Evolutionary conservation across 2,329 filamentous ascomycete species (phyloP).

Genomic region (Akanthomyces muscarius): DNA sequence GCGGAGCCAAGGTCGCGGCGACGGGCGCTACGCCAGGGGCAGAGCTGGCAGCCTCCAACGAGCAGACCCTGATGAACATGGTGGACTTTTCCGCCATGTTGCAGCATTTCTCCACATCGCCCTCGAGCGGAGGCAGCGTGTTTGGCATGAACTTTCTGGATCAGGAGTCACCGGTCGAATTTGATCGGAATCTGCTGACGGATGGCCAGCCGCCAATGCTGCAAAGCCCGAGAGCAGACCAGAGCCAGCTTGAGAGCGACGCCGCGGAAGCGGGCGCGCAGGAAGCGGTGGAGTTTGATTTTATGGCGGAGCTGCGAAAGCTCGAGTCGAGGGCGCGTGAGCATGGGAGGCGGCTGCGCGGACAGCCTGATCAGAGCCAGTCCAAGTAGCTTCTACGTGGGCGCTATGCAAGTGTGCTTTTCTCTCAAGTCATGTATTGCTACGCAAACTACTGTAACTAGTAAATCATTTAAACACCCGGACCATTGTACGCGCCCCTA

Average conservation of each 20-base stretch:
- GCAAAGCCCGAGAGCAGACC: not conserved
- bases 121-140: slow-evolving; percentile 16
- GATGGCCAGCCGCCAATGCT: not conserved
- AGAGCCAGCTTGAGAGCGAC: not conserved
- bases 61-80: slow-evolving; percentile 5
- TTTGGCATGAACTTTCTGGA: slow-evolving; percentile 13
- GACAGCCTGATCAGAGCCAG: not conserved
- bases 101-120: slow-evolving; percentile 16
- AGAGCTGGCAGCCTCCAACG: not conserved
- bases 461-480: slow-evolving; percentile 3
- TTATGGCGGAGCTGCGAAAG: slow-evolving; percentile 18
- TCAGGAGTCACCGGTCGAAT: not conserved
- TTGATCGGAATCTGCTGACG: slow-evolving; percentile 2
- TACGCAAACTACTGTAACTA: not conserved
- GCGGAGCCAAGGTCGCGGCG: not conserved
- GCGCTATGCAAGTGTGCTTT: too few species aligned
- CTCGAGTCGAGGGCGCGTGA: slow-evolving; percentile 17
- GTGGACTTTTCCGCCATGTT: slow-evolving; percentile 16
- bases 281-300: slow-evolving; percentile 9
- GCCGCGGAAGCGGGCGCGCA: not conserved
- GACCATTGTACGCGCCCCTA: slow-evolving; percentile 23
- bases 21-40: too few species aligned
- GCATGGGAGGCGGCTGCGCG: not conserved
- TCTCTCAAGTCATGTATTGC: not conserved
- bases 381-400: not conserved